Conservation (phyloP, 257 asterid genomes). For the Nyctanthes arbortristis region DNA sequence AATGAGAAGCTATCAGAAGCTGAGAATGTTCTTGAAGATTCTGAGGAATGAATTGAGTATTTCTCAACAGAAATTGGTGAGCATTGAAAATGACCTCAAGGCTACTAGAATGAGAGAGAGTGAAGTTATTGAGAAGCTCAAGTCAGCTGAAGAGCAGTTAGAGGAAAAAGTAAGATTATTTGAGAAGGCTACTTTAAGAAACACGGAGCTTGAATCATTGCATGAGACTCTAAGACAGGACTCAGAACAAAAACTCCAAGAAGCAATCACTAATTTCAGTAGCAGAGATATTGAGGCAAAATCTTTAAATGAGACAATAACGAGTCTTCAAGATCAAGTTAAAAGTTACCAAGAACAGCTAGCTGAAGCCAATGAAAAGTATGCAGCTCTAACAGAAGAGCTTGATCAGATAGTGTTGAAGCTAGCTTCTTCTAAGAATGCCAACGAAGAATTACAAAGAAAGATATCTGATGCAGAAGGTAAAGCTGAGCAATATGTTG, state of each 20-base stretch:
- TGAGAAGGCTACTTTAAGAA: conserved; percentile 60
- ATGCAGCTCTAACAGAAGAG: conserved; percentile 49
- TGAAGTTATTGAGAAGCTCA: conserved; percentile 63
- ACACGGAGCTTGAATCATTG: conserved; percentile 62
- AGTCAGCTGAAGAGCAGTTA: conserved; percentile 70
- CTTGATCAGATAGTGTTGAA: conserved; percentile 54
- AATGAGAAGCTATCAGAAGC: conserved; percentile 67
- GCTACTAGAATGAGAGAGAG: conserved; percentile 56
- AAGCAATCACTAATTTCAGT: conserved; percentile 53
- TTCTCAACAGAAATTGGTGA: conserved; percentile 61
- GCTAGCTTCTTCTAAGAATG: conserved; percentile 57
- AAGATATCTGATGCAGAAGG: conserved; percentile 63
- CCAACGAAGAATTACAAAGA: conserved; percentile 50
- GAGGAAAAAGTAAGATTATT: conserved; percentile 53
- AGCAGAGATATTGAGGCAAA: conserved; percentile 71
- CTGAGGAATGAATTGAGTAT: conserved; percentile 51
- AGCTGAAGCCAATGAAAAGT: conserved; percentile 57
- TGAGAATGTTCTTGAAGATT: conserved; percentile 57
- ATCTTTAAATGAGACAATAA: conserved; percentile 54
- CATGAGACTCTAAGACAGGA: conserved; percentile 58
- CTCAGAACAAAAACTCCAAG: conserved; percentile 63
- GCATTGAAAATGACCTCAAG: conserved; percentile 61
- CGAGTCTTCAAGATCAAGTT: conserved; percentile 63
- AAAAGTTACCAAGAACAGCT: conserved; percentile 58
- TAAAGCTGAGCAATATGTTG: conserved; percentile 42